Evolutionary conservation across 2,329 filamentous ascomycete species (phyloP), one percentile per base, ranked within the genome.

Genomic region (Ascocoryne sarcoides): DNA sequence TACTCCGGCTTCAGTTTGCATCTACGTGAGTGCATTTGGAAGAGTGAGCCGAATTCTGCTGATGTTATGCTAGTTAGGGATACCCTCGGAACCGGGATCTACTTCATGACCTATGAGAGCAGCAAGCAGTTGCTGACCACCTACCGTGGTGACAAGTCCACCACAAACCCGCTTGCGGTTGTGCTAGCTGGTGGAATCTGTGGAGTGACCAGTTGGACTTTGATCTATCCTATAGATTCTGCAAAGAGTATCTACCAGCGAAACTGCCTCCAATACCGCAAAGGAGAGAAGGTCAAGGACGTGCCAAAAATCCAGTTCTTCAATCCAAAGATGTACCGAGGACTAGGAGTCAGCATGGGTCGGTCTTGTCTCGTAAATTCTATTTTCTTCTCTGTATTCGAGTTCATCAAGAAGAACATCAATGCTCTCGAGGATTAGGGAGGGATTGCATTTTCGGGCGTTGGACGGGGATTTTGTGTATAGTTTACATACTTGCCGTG

Each of bases 91-190:
- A 93, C 86, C 1, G 76, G 78, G 20, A 85, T 90, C 43, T 93
- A 93, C 61, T 93, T 93, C 58, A 85, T 84, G 65, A 89, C 86
- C 20, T 93, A 93, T 60, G 86, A 93, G 62, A 88, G 83, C 59
- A 77, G 79, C 52, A 93, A 93, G 59, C 85, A 92, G 60, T 65
- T 90, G 17, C 73, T 88, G 48, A 84, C 82, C 15, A 86, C 84
- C 12, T 77, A 84, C 48, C 76, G 75, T 31, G 75, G 82, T 35
- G 82, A 83, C 48, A 73, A 73, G 45, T 79, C 80, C 5, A 78
- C 84, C n/a, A 85, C 82, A 36, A 84, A 83, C 55, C 84, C 84
- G n/a, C 60, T 85, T 40, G 82, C 85, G 12, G 84, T 92, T 21
- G 75, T 89, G 10, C 69, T 81, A 35, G 84, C 86, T 15, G 87